Evolutionary conservation across 805 yeast genomes (phyloP).

Genomic region (Yarrowia porcina): DNA sequence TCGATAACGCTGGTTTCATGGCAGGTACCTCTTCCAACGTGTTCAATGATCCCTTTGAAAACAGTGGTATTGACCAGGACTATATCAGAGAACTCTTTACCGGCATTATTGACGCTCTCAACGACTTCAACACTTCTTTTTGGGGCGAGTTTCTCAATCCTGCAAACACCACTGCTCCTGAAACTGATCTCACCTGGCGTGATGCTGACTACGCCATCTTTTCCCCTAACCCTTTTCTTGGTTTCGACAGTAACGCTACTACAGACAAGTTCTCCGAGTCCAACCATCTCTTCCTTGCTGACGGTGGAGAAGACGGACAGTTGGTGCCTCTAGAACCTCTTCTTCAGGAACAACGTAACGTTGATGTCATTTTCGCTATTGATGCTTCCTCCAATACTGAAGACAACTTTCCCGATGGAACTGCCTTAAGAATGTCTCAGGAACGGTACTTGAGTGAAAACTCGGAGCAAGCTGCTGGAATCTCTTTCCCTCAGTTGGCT

Average conservation of each 20-base stretch:
- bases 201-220: slow-evolving; percentile 11
- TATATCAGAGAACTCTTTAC: slow-evolving; percentile 9
- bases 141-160: background rate
- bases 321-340: slow-evolving; percentile 65
- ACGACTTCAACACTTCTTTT: background rate
- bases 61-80: background rate
- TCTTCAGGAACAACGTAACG: slow-evolving; percentile 54
- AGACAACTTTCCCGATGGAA: slow-evolving; percentile 42
- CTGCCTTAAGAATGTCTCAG: slow-evolving; percentile 54
- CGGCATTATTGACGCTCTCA: background rate
- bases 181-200: slow-evolving; percentile 1
- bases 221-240: slow-evolving; percentile 3
- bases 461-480: slow-evolving; percentile 11
- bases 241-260: background rate
- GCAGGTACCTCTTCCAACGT: slow-evolving; percentile 3
- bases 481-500: slow-evolving; percentile 1
- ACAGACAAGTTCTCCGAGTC: background rate
- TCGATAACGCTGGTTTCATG: slow-evolving; percentile 3
- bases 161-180: background rate
- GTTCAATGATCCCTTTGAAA: slow-evolving; percentile 1
- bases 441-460: background rate
- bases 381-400: slow-evolving; percentile 40
- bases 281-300: slow-evolving; percentile 53
- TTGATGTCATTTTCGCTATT: slow-evolving; percentile 62
- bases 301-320: slow-evolving; percentile 72